Evolutionary conservation across 305 asterid genomes (phyloP), one percentile per base, ranked within the genome.

Genomic region (Rubia occidens): DNA sequence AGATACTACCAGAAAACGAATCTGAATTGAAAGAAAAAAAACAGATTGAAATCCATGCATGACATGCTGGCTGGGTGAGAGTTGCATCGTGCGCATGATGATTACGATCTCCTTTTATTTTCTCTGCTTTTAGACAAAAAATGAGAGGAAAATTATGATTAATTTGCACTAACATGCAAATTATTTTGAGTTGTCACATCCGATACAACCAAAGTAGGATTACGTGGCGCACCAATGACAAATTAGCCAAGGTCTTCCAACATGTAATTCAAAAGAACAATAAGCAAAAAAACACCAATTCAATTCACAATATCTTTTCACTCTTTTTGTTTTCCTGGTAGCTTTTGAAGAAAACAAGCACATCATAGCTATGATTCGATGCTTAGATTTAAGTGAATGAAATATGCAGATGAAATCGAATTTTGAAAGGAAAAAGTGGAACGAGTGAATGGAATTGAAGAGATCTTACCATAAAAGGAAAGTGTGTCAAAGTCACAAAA

Each of bases 111-210:
- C 11, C 35, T 32, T 32, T 32, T 32, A 29, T 32, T 32, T 17
- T 45, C 20, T 66, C 5, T 11, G 14, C 0, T n/a, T 0, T 18
- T 15, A 6, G 51, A n/a, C 20, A 13, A 10, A 45, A 17, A 44
- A 21, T 14, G 39, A 29, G 14, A 45, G 2, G 60, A 39, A 67
- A 15, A 0, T 56, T 11, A 0, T 15, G 20, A 17, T 17, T 51
- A 51, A 51, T 49, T 35, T 4, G 62, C 63, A 67, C 63, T 53
- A 67, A 67, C 51, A 51, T 67, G 71, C 71, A 67, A 53, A 53
- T 32, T 53, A 32, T n/a, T 67, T 20, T 8, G 37, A 9, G 63
- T 67, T 67, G 71, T 58, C 71, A 67, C 63, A 3, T 35, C 63
- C 60, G 51, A 51, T 53, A 18, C 62, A n/a, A 44, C 71, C 71